Conservation (phyloP, 495 filamentous ascomycete genomes). For the Daldinia bambusicola region DNA sequence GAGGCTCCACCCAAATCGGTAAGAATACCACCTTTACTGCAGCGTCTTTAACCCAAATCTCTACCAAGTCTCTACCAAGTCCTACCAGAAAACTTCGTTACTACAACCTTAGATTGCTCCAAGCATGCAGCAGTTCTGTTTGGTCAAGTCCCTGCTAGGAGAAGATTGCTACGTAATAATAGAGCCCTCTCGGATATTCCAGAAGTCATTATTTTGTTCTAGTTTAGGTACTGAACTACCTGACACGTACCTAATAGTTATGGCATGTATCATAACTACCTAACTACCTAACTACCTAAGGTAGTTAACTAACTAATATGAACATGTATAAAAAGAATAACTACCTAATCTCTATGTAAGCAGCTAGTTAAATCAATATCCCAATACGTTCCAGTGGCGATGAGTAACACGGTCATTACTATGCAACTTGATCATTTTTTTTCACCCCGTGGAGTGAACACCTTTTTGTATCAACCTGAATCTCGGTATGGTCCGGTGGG, state of each 20-base stretch:
- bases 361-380: neutral
- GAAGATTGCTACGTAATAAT: constrained; percentile 10
- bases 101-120: constrained; percentile 28
- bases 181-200: constrained; percentile 22
- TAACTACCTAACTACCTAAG: neutral
- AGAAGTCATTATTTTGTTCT: constrained; percentile 14
- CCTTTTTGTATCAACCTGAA: constrained; percentile 30
- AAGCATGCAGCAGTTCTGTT: constrained; percentile 2
- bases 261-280: no score
- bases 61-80: neutral
- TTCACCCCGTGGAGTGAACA: constrained; percentile 16
- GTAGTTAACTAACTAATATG: neutral
- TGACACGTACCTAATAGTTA: no score
- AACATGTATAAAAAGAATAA: constrained; percentile 4
- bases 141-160: neutral
- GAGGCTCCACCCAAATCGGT: neutral
- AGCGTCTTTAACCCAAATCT: constrained; percentile 12
- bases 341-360: neutral
- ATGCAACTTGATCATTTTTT: neutral
- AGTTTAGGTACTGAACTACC: no score
- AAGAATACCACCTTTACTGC: constrained; percentile 2
- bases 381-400: constrained; percentile 27
- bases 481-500: constrained; percentile 40
- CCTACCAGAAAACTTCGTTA: constrained; percentile 8
- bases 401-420: neutral